phyloP scores from a whole-genome alignment of 2,329 filamentous ascomycete genomes.

The Capronia epimyces region DNA sequence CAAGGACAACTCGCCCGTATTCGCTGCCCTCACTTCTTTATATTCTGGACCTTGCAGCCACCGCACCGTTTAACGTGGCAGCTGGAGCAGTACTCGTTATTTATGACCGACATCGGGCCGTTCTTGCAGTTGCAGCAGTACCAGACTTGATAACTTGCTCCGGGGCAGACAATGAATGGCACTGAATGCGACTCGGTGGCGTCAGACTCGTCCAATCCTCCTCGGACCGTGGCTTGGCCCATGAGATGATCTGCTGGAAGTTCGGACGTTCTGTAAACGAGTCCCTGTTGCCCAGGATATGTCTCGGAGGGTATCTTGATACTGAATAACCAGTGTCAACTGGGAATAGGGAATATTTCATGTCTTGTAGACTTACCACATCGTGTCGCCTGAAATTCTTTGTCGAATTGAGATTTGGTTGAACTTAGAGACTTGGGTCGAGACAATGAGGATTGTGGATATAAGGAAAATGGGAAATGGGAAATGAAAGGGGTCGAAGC shows the following conservation, averaged over 20 bases:
- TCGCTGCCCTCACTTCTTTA: neutral
- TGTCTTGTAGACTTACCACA: neutral
- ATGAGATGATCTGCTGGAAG: neutral
- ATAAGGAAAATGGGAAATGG: neutral
- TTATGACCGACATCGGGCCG: slow-evolving; percentile 1
- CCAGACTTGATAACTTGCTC: slow-evolving; percentile 4
- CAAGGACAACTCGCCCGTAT: neutral
- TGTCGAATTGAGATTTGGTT: neutral
- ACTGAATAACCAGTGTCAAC: neutral
- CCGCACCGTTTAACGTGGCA: neutral
- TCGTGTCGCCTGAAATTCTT: neutral
- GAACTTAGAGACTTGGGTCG: too few species aligned
- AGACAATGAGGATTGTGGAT: too few species aligned
- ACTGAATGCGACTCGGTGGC: neutral
- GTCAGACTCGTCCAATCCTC: neutral
- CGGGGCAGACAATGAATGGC: neutral
- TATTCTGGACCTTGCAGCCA: slow-evolving; percentile 3
- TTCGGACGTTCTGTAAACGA: neutral
- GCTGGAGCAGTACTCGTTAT: slow-evolving; percentile 1
- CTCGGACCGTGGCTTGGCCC: too few species aligned
- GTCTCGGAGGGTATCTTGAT: neutral
- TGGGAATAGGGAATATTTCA: neutral
- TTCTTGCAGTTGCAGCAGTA: slow-evolving; percentile 3
- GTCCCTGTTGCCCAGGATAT: neutral
- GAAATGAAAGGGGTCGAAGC: neutral